Percentiles rank a stretch among this genome's conserved stretches.
Conservation (phyloP, 768 basidiomycete genomes). For the Tricholoma matsutake region DNA sequence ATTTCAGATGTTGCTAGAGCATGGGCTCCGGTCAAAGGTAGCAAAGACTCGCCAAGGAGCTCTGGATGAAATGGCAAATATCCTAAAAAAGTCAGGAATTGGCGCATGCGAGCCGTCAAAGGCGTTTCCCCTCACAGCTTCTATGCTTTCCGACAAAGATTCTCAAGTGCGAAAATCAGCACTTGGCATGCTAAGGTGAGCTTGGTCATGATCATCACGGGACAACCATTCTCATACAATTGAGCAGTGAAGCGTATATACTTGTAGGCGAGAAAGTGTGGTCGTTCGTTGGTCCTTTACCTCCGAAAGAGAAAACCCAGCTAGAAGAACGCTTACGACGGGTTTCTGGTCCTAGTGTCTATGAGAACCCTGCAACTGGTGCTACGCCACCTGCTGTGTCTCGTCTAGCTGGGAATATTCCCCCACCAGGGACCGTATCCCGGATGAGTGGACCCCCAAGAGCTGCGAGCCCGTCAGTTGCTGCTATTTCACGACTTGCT, state of each 20-base stretch:
- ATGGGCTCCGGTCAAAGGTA: constrained; percentile 87
- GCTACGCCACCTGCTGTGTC: constrained; percentile 44
- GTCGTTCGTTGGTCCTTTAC: constrained; percentile 69
- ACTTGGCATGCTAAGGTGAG: constrained; percentile 74
- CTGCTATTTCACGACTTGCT: constrained; percentile 30
- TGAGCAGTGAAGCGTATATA: constrained; percentile 69
- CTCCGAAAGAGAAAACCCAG: constrained; percentile 88
- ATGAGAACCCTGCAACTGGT: constrained; percentile 34
- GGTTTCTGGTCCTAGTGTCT: constrained; percentile 62
- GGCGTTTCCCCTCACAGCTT: constrained; percentile 73
- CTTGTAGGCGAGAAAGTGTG: constrained; percentile 86
- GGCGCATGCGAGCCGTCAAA: constrained; percentile 77
- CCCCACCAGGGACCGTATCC: constrained; percentile 18
- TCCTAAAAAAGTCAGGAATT: constrained; percentile 82
- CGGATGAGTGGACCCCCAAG: constrained; percentile 17
- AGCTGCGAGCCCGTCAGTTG: constrained; percentile 29
- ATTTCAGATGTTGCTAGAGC: constrained; percentile 82
- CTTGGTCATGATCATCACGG: constrained; percentile 7
- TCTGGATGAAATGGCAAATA: constrained; percentile 73
- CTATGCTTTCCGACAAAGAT: constrained; percentile 87
- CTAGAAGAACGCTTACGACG: constrained; percentile 87
- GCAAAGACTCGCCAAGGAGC: constrained; percentile 88
- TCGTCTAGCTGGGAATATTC: constrained; percentile 47
- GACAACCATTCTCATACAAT: neutral
- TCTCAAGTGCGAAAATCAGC: constrained; percentile 86